phyloP scores from a whole-genome alignment of 371 early-diverging fungal species.

The Blakeslea trispora region DNA sequence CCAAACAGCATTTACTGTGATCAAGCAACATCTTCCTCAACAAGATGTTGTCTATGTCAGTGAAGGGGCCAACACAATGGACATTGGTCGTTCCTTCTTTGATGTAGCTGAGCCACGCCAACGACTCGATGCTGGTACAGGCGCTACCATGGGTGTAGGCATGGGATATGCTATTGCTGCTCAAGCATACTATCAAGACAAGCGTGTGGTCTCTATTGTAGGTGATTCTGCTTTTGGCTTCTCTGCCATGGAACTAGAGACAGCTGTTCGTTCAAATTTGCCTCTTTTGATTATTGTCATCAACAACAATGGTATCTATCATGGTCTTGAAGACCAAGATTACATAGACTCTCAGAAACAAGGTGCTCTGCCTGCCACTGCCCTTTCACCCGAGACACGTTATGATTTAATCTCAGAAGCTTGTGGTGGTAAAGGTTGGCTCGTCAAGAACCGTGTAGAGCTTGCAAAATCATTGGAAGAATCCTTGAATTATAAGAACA shows the following conservation, averaged over 20 bases:
- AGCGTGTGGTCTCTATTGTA: conserved; percentile 67
- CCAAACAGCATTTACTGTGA: conserved; percentile 66
- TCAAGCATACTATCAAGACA: conserved; percentile 47
- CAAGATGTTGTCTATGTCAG: conserved; percentile 61
- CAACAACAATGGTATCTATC: conserved; percentile 84
- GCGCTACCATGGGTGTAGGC: conserved; percentile 86
- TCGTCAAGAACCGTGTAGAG: conserved; percentile 63
- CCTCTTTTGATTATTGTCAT: conserved; percentile 74
- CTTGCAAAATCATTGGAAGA: conserved; percentile 55
- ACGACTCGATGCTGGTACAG: conserved; percentile 77
- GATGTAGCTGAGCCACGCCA: conserved; percentile 66
- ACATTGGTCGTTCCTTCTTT: conserved; percentile 76
- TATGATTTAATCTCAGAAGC: conserved; percentile 71
- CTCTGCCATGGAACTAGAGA: conserved; percentile 83
- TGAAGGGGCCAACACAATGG: conserved; percentile 89
- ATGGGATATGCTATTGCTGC: conserved; percentile 82
- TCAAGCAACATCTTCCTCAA: conserved; percentile 53
- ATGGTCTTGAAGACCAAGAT: conserved; percentile 58
- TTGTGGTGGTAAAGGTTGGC: conserved; percentile 68
- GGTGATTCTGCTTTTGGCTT: conserved; percentile 88
- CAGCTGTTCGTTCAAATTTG: conserved; percentile 66
- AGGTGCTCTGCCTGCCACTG: conserved; percentile 60
- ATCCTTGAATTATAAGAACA: conserved; percentile 43
- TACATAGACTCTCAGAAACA: conserved; percentile 34
- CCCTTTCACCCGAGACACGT: conserved; percentile 65